phyloP scores from a whole-genome alignment of 2,329 filamentous ascomycete genomes.

The Onygenales sp. region DNA sequence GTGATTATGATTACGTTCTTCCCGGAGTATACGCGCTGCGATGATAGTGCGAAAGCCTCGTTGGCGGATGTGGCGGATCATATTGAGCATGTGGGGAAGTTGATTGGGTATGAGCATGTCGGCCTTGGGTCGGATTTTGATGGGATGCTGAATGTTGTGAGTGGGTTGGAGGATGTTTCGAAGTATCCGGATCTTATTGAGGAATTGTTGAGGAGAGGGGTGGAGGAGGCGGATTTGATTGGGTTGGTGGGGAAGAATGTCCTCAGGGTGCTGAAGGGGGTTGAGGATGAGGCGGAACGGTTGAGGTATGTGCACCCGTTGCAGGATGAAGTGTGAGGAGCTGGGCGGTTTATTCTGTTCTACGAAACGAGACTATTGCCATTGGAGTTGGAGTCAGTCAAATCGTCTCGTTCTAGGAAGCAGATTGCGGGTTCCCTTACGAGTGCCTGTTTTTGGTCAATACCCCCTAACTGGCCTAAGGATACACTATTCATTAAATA shows the following conservation, averaged over 20 bases:
- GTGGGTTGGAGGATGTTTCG: slow-evolving; percentile 73
- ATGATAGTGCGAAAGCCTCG: slow-evolving; percentile 56
- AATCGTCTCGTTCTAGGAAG: not conserved
- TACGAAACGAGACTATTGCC: not conserved
- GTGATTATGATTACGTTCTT: slow-evolving; percentile 89
- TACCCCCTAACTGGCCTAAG: no score
- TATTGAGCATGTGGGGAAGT: slow-evolving; percentile 68
- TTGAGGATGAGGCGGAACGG: slow-evolving; percentile 43
- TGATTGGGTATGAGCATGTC: slow-evolving; percentile 80
- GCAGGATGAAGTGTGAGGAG: not conserved
- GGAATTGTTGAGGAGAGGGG: slow-evolving; percentile 61
- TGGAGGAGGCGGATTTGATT: slow-evolving; percentile 62
- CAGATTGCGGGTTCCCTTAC: no score
- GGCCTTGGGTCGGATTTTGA: slow-evolving; percentile 88
- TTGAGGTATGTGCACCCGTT: not conserved
- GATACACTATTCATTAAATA: no score
- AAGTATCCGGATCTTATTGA: slow-evolving; percentile 72
- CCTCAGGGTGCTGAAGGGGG: slow-evolving; percentile 72
- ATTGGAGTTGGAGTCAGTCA: not conserved
- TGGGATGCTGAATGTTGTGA: slow-evolving; percentile 50
- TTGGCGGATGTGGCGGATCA: slow-evolving; percentile 70
- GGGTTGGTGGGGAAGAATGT: slow-evolving; percentile 75
- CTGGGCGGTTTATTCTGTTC: not conserved
- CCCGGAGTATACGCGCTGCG: slow-evolving; percentile 73
- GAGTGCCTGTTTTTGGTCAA: no score